phyloP scores from a whole-genome alignment of 2,329 filamentous ascomycete genomes.

The Claviceps sp. region DNA sequence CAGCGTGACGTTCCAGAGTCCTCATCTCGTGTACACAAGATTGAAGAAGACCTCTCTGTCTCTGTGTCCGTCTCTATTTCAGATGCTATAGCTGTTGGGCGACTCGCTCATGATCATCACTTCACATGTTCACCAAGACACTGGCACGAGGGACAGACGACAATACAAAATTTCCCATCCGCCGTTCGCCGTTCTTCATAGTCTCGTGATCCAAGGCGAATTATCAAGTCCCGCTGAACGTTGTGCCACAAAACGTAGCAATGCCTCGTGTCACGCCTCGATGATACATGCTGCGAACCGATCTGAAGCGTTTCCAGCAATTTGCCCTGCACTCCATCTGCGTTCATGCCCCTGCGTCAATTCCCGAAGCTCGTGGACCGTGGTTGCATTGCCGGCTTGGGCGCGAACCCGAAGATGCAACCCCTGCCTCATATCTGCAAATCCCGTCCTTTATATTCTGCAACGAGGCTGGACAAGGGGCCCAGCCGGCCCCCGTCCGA shows the following conservation, averaged over 20 bases:
- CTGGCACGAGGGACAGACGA: neutral
- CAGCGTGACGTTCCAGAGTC: too few relatives aligned
- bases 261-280: too few relatives aligned
- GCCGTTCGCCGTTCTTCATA: neutral
- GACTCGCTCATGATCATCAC: neutral
- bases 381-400: neutral
- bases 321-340: neutral
- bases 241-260: too few relatives aligned
- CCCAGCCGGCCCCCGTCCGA: too few relatives aligned
- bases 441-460: neutral
- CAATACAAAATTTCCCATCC: neutral
- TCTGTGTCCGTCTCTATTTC: neutral
- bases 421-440: neutral
- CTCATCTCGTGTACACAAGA: neutral
- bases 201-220: neutral
- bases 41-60: too few relatives aligned
- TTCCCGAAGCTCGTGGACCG: neutral
- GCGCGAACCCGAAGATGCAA: neutral
- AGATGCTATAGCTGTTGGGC: neutral
- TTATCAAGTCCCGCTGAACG: too few relatives aligned
- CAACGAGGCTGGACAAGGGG: too few relatives aligned
- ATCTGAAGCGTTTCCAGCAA: neutral
- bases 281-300: neutral
- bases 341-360: neutral
- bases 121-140: neutral